Conservation (phyloP, 208 protist species). For the Novymonas esmeraldas region DNA sequence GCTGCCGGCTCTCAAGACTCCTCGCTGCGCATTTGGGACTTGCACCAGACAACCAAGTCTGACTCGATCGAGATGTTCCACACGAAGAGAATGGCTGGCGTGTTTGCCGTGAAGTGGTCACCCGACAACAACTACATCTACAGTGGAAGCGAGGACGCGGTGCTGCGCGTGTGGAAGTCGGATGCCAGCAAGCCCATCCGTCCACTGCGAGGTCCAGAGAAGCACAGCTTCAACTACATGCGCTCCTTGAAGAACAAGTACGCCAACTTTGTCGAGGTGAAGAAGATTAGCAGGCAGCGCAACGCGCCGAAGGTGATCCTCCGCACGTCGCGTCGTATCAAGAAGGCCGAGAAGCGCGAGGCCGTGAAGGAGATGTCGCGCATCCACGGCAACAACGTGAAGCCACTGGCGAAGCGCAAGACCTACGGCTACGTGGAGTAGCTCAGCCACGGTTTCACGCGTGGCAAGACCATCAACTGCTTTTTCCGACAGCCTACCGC, state of each 20-base stretch:
- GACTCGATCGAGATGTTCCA: slow-evolving; percentile 97
- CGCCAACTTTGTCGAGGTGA: slow-evolving; percentile 85
- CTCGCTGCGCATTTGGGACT: slow-evolving; percentile 95
- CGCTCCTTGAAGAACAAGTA: slow-evolving; percentile 88
- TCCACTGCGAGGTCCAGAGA: slow-evolving; percentile 87
- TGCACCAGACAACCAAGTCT: slow-evolving; percentile 85
- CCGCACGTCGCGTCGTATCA: slow-evolving; percentile 56
- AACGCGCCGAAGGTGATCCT: slow-evolving; percentile 87
- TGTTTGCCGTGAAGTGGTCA: slow-evolving; percentile 93
- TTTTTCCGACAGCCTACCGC: neutral
- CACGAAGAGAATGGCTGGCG: slow-evolving; percentile 98
- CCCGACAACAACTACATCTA: slow-evolving; percentile 95
- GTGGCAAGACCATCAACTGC: no score
- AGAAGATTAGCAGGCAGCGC: slow-evolving; percentile 88
- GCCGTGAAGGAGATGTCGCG: slow-evolving; percentile 87
- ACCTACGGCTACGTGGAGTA: slow-evolving; percentile 87
- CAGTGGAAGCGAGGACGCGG: slow-evolving; percentile 96
- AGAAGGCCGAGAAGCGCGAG: slow-evolving; percentile 84
- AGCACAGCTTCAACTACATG: slow-evolving; percentile 94
- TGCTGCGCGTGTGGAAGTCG: slow-evolving; percentile 97
- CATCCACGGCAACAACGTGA: slow-evolving; percentile 74
- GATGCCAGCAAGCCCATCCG: slow-evolving; percentile 91
- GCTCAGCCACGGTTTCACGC: no score
- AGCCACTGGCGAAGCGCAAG: slow-evolving; percentile 88
- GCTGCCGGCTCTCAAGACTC: slow-evolving; percentile 95